These are phyloP conservation scores for Hypoxylon sp. DNA, from an alignment of 2,329 filamentous ascomycete genomes.

Conservation along the genomic window DNA sequence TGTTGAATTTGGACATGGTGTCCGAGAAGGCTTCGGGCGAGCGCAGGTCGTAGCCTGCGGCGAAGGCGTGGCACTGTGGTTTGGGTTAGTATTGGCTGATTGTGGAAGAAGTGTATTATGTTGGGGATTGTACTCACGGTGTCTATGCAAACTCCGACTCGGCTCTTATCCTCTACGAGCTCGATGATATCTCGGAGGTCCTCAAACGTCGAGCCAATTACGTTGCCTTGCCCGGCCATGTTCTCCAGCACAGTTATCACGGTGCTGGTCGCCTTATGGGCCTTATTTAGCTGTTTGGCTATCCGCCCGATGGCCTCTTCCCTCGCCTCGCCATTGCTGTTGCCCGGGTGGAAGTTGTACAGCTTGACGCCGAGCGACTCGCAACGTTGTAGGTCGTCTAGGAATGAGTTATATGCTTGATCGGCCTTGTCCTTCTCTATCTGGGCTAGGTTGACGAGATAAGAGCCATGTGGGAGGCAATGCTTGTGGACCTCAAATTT, in stretches of 20 bases:
- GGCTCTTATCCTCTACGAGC: constrained; percentile 81
- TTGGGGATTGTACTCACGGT: constrained; percentile 62
- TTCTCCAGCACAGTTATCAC: constrained; percentile 93
- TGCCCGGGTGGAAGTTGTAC: constrained; percentile 99
- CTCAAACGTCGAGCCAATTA: constrained; percentile 87
- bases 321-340: constrained; percentile 77
- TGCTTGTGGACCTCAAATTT: constrained; percentile 79
- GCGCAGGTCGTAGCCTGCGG: constrained; percentile 91
- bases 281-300: constrained; percentile 84
- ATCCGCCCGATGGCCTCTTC: constrained; percentile 82
- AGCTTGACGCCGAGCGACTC: constrained; percentile 86
- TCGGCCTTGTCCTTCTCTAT: constrained; percentile 82
- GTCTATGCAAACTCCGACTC: constrained; percentile 95
- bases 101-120: not conserved
- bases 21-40: constrained; percentile 78
- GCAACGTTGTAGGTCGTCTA: constrained; percentile 90
- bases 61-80: constrained; percentile 84
- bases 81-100: constrained; percentile 8
- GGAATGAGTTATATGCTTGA: constrained; percentile 87
- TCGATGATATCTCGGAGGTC: constrained; percentile 89
- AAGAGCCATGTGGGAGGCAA: constrained; percentile 93
- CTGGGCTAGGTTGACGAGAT: constrained; percentile 95
- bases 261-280: constrained; percentile 80
- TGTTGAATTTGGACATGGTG: constrained; percentile 83
- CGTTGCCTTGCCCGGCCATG: constrained; percentile 92